Conservation (phyloP, 208 protist species). For the Acanthamoeba castellanii region DNA sequence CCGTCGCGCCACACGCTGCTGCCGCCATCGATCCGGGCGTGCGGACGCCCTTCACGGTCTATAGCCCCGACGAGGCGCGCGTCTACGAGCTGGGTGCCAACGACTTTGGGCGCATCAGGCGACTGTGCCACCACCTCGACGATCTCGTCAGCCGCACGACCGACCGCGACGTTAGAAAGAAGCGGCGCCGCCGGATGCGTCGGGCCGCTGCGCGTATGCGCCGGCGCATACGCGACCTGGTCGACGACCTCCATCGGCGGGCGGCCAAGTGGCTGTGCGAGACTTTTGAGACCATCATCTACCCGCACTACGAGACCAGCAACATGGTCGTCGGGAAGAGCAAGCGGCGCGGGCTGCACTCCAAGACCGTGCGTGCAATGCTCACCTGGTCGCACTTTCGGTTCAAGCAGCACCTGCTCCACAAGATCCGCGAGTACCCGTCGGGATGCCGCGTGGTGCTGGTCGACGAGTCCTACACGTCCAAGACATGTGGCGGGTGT, state of each 20-base stretch:
- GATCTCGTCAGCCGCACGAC: not conserved
- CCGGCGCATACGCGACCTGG: slow-evolving; percentile 23
- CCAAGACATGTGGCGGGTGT: no score
- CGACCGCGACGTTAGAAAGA: not conserved
- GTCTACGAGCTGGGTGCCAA: not conserved
- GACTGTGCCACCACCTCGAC: slow-evolving; percentile 1
- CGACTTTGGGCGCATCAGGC: not conserved
- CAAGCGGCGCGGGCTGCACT: not conserved
- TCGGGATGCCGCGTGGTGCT: no score
- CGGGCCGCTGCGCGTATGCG: not conserved
- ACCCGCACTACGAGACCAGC: not conserved
- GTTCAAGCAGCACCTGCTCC: no score
- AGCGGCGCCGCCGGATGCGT: not conserved
- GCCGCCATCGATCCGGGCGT: slow-evolving; percentile 55
- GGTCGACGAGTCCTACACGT: no score
- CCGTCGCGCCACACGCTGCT: not conserved
- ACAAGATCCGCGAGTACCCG: no score
- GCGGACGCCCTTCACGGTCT: slow-evolving; percentile 3
- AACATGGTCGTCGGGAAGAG: slow-evolving; percentile 35
- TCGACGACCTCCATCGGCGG: slow-evolving; percentile 43
- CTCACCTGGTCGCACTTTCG: no score
- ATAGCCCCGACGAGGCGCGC: not conserved
- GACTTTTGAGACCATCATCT: slow-evolving; percentile 10
- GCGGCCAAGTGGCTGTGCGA: slow-evolving; percentile 23
- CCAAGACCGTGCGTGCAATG: no score